Percentiles rank a stretch among this genome's conserved stretches.
Conservation (phyloP, 2,329 filamentous ascomycete genomes). For the Leptoxyphium fumago region DNA sequence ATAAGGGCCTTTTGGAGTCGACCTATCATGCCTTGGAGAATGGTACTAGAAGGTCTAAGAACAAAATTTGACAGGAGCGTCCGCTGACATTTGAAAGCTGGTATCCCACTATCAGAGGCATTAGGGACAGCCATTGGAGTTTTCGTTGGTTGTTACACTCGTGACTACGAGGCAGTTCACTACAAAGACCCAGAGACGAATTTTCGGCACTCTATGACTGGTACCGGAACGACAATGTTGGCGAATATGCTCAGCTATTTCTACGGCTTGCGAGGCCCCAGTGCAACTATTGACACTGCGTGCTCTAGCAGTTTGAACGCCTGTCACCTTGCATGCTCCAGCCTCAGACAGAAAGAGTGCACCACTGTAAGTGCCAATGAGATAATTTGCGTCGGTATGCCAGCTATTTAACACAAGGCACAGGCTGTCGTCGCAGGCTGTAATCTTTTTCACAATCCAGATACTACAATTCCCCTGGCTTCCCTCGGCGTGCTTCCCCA, state of each 20-base stretch:
- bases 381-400: neutral
- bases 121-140: constrained; percentile 11
- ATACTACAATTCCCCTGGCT: neutral
- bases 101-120: neutral
- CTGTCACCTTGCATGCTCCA: constrained; percentile 6
- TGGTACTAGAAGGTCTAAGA: no score
- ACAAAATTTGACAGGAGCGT: no score
- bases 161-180: constrained; percentile 13
- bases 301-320: constrained; percentile 10
- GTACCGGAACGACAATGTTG: neutral
- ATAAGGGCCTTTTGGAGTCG: constrained; percentile 11
- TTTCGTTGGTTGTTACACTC: constrained; percentile 20
- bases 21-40: constrained; percentile 8
- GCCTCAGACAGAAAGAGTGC: neutral
- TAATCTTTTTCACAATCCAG: neutral
- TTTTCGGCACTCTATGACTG: constrained; percentile 15
- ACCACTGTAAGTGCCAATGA: neutral
- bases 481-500: neutral
- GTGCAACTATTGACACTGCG: constrained; percentile 9
- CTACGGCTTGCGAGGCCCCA: constrained; percentile 5
- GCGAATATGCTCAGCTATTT: neutral
- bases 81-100: neutral
- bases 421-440: neutral
- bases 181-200: constrained; percentile 10
- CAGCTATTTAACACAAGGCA: neutral